These are phyloP conservation scores for Claviceps sp. DNA, from an alignment of 2,329 filamentous ascomycete species.

Conservation along the genomic window DNA sequence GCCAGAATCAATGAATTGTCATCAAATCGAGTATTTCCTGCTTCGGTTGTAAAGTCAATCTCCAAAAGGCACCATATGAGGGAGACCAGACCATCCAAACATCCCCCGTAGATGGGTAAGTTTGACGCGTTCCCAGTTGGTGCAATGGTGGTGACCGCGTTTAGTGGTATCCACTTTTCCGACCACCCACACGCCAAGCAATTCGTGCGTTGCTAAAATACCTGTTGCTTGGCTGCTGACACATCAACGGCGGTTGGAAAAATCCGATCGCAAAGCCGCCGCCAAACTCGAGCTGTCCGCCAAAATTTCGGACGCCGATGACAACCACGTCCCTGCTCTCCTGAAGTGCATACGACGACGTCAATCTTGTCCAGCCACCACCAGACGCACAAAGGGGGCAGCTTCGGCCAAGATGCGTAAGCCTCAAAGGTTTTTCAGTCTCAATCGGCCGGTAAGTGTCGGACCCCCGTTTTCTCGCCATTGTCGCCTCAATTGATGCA, in stretches of 20 bases:
- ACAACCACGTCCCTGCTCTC: slow-evolving; percentile 1
- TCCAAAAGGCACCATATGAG: no score
- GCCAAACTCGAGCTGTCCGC: slow-evolving; percentile 10
- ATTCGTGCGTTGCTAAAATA: no score
- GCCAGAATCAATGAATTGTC: neutral
- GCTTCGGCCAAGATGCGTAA: slow-evolving; percentile 35
- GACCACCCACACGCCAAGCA: no score
- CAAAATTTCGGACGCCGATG: slow-evolving; percentile 18
- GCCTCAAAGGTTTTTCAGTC: slow-evolving; percentile 49
- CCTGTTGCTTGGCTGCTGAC: neutral
- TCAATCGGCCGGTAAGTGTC: slow-evolving; percentile 49
- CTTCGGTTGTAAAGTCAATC: no score
- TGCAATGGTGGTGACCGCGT: slow-evolving; percentile 10
- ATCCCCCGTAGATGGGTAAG: neutral
- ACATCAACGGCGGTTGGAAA: slow-evolving; percentile 10
- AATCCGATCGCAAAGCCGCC: slow-evolving; percentile 13
- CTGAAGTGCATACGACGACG: slow-evolving; percentile 2
- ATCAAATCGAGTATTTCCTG: neutral
- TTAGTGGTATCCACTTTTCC: slow-evolving; percentile 12
- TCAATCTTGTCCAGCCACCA: slow-evolving; percentile 4
- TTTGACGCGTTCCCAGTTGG: slow-evolving; percentile 4
- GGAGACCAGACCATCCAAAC: no score
- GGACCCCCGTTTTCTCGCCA: neutral
- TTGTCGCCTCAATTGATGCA: neutral
- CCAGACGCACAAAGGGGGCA: slow-evolving; percentile 8